These are phyloP conservation scores for Talaromyces sp. DNA, from an alignment of 2,329 filamentous ascomycete species.

Conservation along the genomic window DNA sequence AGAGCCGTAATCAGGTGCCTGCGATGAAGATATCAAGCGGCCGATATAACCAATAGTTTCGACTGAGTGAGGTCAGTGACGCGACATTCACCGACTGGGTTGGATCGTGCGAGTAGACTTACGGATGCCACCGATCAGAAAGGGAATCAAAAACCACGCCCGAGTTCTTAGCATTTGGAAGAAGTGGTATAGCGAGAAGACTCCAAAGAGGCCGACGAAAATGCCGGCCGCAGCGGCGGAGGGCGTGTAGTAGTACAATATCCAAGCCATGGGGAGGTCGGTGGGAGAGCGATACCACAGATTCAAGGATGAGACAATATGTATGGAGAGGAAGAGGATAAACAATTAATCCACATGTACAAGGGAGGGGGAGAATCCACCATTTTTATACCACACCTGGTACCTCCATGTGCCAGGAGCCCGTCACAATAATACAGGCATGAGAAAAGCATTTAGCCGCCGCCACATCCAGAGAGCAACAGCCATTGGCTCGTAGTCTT, in stretches of 20 bases:
- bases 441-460: too few species aligned
- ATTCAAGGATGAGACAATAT: too few species aligned
- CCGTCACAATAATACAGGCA: too few species aligned
- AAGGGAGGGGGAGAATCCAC: too few species aligned
- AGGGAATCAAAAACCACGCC: slow-evolving; percentile 45
- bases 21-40: background rate
- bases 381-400: too few species aligned
- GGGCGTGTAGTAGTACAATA: slow-evolving; percentile 38
- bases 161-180: slow-evolving; percentile 39
- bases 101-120: slow-evolving; percentile 12
- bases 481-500: too few species aligned
- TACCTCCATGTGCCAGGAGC: too few species aligned
- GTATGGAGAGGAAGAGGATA: too few species aligned
- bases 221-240: slow-evolving; percentile 42
- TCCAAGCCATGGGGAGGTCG: background rate
- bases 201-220: slow-evolving; percentile 43
- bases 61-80: background rate
- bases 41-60: background rate
- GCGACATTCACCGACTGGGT: too few species aligned
- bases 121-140: slow-evolving; percentile 35
- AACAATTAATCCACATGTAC: too few species aligned
- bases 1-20: background rate
- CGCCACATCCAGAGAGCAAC: too few species aligned
- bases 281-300: too few species aligned
- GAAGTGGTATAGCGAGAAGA: slow-evolving; percentile 37